These are phyloP conservation scores for Mortierella polycephala DNA, from an alignment of 371 early-diverging fungal species.

Conservation along the genomic window DNA sequence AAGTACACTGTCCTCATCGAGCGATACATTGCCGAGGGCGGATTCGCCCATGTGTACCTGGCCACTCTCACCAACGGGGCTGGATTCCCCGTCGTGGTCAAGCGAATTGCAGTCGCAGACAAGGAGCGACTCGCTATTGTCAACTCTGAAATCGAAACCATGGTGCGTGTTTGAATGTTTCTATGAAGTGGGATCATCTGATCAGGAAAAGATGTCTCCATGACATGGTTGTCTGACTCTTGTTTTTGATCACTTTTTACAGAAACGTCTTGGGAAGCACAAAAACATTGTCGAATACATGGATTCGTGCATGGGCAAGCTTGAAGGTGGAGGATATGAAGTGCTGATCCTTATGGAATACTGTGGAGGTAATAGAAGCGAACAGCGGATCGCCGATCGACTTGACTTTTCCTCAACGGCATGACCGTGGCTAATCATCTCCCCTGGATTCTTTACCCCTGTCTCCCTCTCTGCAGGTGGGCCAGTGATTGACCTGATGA, in stretches of 20 bases:
- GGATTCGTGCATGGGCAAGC: constrained; percentile 74
- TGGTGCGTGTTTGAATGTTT: constrained; percentile 57
- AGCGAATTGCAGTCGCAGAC: constrained; percentile 81
- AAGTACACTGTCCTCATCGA: constrained; percentile 57
- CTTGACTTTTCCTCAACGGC: neutral
- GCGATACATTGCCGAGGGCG: constrained; percentile 69
- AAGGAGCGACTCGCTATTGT: constrained; percentile 69
- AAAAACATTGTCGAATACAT: constrained; percentile 84
- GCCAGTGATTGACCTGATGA: constrained; percentile 89
- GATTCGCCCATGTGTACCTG: constrained; percentile 89
- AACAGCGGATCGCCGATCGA: neutral
- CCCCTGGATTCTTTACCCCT: neutral
- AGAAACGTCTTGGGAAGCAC: constrained; percentile 82
- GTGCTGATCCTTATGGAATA: constrained; percentile 92
- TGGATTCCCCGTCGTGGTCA: constrained; percentile 71
- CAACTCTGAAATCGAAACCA: constrained; percentile 79
- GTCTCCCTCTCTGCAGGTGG: constrained; percentile 65
- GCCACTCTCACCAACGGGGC: constrained; percentile 70
- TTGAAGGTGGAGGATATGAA: constrained; percentile 76
- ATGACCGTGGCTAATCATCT: neutral
- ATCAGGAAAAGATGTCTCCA: neutral
- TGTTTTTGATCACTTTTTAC: constrained; percentile 6
- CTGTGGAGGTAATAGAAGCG: constrained; percentile 72
- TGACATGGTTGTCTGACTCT: neutral
- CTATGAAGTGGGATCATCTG: neutral